Percentiles rank a stretch among this genome's conserved stretches.
These are phyloP conservation scores for Plasmopara muralis DNA, from an alignment of 352 stramenopile genomes.

Conservation along the genomic window DNA sequence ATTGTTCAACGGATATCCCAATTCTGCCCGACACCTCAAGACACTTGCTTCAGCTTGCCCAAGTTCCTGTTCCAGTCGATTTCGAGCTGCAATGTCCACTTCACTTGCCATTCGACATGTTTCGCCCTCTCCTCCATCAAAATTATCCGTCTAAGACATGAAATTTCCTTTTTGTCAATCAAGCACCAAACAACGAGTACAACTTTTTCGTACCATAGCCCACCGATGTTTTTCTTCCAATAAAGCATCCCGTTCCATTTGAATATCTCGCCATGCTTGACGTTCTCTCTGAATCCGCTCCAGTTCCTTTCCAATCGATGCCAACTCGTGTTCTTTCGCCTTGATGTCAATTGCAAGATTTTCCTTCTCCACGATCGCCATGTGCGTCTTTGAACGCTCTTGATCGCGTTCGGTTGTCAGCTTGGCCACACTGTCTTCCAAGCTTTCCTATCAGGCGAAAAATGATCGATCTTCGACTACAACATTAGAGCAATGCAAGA, in stretches of 20 bases:
- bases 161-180: conserved; percentile 5
- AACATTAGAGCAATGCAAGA: background rate
- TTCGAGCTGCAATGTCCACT: conserved; percentile 41
- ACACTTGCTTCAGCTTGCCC: conserved; percentile 63
- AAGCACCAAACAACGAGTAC: background rate
- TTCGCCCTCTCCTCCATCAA: conserved; percentile 35
- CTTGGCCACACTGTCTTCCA: conserved; percentile 62
- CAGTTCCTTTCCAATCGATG: conserved; percentile 43
- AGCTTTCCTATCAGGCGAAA: conserved; percentile 38
- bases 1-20: conserved; percentile 72
- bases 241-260: conserved; percentile 68
- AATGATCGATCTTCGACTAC: background rate
- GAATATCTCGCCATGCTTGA: conserved; percentile 68
- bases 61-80: conserved; percentile 60
- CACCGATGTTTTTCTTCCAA: conserved; percentile 82
- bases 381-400: conserved; percentile 55
- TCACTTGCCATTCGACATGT: conserved; percentile 25
- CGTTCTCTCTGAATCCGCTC: conserved; percentile 72
- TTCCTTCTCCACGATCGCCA: conserved; percentile 60
- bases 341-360: conserved; percentile 41
- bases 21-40: conserved; percentile 59
- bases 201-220: conserved; percentile 46
- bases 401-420: conserved; percentile 76
- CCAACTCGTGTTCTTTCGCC: conserved; percentile 45
- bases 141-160: conserved; percentile 49